Evolutionary conservation across 2,329 filamentous ascomycete species (phyloP).

Genomic region (Colletotrichum liriopes): DNA sequence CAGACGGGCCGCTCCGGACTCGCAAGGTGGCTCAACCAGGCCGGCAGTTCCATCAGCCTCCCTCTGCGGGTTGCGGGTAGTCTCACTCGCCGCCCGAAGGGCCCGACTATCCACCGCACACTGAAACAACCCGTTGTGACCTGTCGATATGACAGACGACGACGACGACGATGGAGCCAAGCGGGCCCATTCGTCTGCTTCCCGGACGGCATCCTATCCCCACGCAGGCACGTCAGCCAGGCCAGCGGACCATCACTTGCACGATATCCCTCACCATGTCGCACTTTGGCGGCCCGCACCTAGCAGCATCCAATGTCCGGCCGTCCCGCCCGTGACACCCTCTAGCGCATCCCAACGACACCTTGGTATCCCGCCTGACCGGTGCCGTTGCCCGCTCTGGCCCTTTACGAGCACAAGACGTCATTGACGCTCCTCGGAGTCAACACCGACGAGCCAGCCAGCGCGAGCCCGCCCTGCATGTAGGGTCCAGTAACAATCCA

Average conservation of each 20-base stretch:
- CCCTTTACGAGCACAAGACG: not conserved
- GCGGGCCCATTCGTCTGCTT: not conserved
- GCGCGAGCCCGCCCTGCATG: not conserved
- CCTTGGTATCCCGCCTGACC: not conserved
- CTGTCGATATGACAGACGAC: conserved; percentile 26
- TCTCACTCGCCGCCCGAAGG: not conserved
- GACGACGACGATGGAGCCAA: not conserved
- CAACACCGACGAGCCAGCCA: not conserved
- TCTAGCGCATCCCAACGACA: not conserved
- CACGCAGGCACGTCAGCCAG: not conserved
- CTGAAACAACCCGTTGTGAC: conserved; percentile 19
- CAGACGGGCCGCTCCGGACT: not conserved
- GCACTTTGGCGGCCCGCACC: conserved; percentile 8
- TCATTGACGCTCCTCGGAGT: not conserved
- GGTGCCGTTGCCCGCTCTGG: not conserved
- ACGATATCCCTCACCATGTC: not conserved
- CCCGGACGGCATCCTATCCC: not conserved
- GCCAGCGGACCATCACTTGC: not conserved
- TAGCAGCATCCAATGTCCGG: conserved; percentile 1
- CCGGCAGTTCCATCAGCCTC: not conserved
- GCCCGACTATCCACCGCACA: not conserved
- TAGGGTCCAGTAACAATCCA: not conserved
- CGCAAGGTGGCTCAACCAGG: not conserved
- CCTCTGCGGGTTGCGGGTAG: not conserved
- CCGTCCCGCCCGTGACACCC: not conserved